These are phyloP conservation scores for Trypanosoma scelopori DNA, from an alignment of 208 protist genomes.

Conservation along the genomic window DNA sequence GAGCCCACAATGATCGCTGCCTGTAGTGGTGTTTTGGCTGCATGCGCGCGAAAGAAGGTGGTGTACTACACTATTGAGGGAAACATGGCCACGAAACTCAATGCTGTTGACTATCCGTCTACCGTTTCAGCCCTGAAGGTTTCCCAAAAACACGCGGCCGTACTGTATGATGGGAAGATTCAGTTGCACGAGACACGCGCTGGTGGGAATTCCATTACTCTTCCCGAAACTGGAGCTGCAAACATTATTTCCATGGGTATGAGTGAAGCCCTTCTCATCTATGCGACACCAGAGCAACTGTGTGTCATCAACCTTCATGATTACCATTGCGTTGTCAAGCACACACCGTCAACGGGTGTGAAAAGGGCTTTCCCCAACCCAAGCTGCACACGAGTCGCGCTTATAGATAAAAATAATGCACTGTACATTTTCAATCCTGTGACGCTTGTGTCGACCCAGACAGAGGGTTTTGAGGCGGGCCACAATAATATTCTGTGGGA, in stretches of 20 bases:
- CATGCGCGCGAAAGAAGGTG: slow-evolving; percentile 76
- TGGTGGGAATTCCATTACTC: slow-evolving; percentile 39
- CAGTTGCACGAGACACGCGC: slow-evolving; percentile 81
- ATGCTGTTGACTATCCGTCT: slow-evolving; percentile 75
- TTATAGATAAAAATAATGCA: slow-evolving; percentile 83
- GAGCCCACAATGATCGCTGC: slow-evolving; percentile 88
- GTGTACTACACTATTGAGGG: slow-evolving; percentile 74
- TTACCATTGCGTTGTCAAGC: slow-evolving; percentile 86
- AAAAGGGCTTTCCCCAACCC: slow-evolving; percentile 83
- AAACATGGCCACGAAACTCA: slow-evolving; percentile 32
- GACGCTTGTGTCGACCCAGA: slow-evolving; percentile 73
- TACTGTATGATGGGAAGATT: slow-evolving; percentile 84
- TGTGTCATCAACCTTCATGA: slow-evolving; percentile 85
- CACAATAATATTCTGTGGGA: slow-evolving; percentile 92
- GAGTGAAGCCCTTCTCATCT: slow-evolving; percentile 93
- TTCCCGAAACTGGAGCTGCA: slow-evolving; percentile 59
- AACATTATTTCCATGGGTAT: slow-evolving; percentile 83
- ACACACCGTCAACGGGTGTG: slow-evolving; percentile 58
- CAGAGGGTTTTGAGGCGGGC: slow-evolving; percentile 66
- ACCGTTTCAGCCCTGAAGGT: slow-evolving; percentile 75
- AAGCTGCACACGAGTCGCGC: slow-evolving; percentile 89
- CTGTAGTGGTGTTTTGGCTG: slow-evolving; percentile 80
- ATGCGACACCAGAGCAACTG: slow-evolving; percentile 83
- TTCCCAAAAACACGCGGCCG: slow-evolving; percentile 75
- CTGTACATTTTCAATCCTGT: slow-evolving; percentile 93